Conservation (phyloP, 164 flowering plant genomes). For the Nymphaea colorata region DNA sequence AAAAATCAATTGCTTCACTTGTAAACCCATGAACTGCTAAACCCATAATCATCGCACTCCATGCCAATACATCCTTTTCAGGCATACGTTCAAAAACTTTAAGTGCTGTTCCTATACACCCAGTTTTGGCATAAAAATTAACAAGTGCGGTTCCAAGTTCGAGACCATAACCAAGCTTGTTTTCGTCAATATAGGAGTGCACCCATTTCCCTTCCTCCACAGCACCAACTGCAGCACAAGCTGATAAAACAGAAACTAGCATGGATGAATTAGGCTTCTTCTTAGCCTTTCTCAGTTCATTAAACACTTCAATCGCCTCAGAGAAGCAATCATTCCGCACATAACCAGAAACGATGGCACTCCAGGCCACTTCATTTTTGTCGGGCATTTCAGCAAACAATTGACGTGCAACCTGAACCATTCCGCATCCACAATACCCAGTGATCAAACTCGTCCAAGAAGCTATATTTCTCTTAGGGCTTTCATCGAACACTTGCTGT, state of each 20-base stretch:
- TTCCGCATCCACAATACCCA: slow-evolving; percentile 8
- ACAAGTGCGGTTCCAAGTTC: slow-evolving; percentile 11
- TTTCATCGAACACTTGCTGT: slow-evolving; percentile 6
- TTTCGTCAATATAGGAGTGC: slow-evolving; percentile 6
- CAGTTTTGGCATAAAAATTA: slow-evolving; percentile 9
- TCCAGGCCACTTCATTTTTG: slow-evolving; percentile 10
- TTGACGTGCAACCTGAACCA: slow-evolving; percentile 6
- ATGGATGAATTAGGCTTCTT: slow-evolving; percentile 2
- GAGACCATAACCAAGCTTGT: slow-evolving; percentile 2
- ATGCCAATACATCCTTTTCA: slow-evolving; percentile 9
- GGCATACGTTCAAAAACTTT: slow-evolving; percentile 3
- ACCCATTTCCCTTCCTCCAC: slow-evolving; percentile 10
- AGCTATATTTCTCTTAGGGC: slow-evolving; percentile 2
- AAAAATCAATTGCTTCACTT: slow-evolving; percentile 1
- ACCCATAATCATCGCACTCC: slow-evolving; percentile 15
- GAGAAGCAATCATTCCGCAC: slow-evolving; percentile 4
- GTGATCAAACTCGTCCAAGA: slow-evolving; percentile 9
- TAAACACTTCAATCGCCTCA: slow-evolving; percentile 5
- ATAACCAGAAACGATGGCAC: slow-evolving; percentile 13
- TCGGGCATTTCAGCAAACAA: slow-evolving; percentile 11
- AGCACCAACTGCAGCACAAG: slow-evolving; percentile 12
- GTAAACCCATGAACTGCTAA: slow-evolving; percentile 9
- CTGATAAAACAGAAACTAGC: slow-evolving; percentile 7
- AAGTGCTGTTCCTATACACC: slow-evolving; percentile 5
- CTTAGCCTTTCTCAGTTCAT: slow-evolving; percentile 1